phyloP scores from a whole-genome alignment of 805 yeast genomes.

The Pichia occidentalis region DNA sequence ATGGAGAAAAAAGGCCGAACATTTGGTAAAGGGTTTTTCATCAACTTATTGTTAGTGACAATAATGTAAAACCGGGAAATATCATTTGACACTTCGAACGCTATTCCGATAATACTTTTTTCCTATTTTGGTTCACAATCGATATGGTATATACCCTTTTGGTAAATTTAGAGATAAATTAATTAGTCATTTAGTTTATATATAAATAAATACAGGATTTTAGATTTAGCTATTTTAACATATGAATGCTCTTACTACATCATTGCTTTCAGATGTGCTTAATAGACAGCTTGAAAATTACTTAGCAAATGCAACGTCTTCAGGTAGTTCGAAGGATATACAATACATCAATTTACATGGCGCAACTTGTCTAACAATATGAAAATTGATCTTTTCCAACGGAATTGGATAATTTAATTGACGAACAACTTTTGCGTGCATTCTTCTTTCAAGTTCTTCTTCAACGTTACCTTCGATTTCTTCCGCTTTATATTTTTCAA shows the following conservation, averaged over 20 bases:
- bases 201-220: no score
- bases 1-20: conserved; percentile 47
- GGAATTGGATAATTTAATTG: conserved; percentile 44
- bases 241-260: neutral
- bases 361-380: conserved; percentile 87
- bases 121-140: no score
- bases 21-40: conserved; percentile 1
- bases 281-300: neutral
- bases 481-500: conserved; percentile 76
- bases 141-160: no score
- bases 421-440: conserved; percentile 46
- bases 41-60: neutral
- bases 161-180: no score
- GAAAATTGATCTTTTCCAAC: conserved; percentile 51
- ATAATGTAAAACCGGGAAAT: no score
- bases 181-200: no score
- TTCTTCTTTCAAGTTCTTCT: conserved; percentile 61
- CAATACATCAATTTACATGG: conserved; percentile 97
- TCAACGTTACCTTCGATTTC: conserved; percentile 61
- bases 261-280: neutral
- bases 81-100: no score
- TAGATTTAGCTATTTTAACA: no score
- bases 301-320: conserved; percentile 48
- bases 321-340: conserved; percentile 69
- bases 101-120: no score